phyloP scores from a whole-genome alignment of 306 rosid genomes.

The Prunus dulcis region DNA sequence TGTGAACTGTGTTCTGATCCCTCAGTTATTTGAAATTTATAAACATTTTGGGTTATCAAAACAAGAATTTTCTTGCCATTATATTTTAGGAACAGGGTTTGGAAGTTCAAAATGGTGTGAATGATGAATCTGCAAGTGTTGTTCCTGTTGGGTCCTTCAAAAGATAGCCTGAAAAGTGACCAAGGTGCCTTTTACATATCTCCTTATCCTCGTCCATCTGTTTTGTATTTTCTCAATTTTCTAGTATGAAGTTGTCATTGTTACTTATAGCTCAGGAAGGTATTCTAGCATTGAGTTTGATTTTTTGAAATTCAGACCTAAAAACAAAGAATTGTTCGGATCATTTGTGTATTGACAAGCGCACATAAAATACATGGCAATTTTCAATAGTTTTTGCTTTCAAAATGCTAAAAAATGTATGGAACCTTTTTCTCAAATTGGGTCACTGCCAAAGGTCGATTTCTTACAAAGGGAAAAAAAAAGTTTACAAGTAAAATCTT shows the following conservation, averaged over 20 bases:
- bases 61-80: neutral
- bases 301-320: neutral
- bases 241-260: neutral
- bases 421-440: neutral
- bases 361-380: neutral
- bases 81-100: conserved; percentile 25
- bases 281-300: neutral
- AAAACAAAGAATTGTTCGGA: neutral
- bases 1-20: neutral
- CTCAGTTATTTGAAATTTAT: conserved; percentile 7
- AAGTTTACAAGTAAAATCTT: too few species aligned
- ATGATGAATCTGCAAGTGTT: conserved; percentile 33
- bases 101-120: conserved; percentile 31
- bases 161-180: conserved; percentile 29
- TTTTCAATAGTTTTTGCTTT: neutral
- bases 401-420: neutral
- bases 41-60: neutral
- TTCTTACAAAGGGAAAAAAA: neutral
- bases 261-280: neutral
- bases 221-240: neutral
- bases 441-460: neutral
- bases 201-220: neutral
- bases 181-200: conserved; percentile 15
- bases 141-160: conserved; percentile 32
- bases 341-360: neutral